Conservation (phyloP, 1,284 basidiomycete genomes). For the Boletus putidus region DNA sequence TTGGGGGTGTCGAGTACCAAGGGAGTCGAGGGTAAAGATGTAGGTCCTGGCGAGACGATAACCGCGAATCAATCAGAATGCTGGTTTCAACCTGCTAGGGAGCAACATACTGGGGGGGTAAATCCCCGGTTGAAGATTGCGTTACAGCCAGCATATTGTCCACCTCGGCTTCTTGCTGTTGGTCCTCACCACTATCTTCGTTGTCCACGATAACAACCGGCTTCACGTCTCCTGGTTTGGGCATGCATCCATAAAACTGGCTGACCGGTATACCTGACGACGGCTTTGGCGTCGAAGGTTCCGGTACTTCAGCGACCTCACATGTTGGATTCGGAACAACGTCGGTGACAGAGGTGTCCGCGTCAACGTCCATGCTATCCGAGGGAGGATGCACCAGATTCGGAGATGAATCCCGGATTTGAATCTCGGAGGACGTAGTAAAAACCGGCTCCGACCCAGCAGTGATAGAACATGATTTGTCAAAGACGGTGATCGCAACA, state of each 20-base stretch:
- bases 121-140: constrained; percentile 17
- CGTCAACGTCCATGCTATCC: constrained; percentile 36
- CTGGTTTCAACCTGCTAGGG: neutral
- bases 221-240: constrained; percentile 20
- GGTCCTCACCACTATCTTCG: constrained; percentile 36
- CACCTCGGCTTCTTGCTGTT: constrained; percentile 36
- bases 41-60: constrained; percentile 53
- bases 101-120: constrained; percentile 24
- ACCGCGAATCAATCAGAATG: neutral
- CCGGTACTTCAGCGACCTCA: neutral
- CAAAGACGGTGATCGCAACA: constrained; percentile 21
- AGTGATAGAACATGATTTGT: constrained; percentile 29
- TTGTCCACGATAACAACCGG: constrained; percentile 18
- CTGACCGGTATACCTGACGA: constrained; percentile 19
- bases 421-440: constrained; percentile 7
- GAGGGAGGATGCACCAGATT: constrained; percentile 24
- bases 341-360: neutral
- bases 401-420: constrained; percentile 20
- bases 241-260: constrained; percentile 40
- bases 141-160: constrained; percentile 33
- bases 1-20: constrained; percentile 67
- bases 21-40: constrained; percentile 87
- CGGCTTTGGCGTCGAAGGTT: constrained; percentile 7
- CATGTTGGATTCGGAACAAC: neutral
- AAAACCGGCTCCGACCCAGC: constrained; percentile 15